Conservation (phyloP, 2,329 filamentous ascomycete genomes). For the Penicillium rolfsii region DNA sequence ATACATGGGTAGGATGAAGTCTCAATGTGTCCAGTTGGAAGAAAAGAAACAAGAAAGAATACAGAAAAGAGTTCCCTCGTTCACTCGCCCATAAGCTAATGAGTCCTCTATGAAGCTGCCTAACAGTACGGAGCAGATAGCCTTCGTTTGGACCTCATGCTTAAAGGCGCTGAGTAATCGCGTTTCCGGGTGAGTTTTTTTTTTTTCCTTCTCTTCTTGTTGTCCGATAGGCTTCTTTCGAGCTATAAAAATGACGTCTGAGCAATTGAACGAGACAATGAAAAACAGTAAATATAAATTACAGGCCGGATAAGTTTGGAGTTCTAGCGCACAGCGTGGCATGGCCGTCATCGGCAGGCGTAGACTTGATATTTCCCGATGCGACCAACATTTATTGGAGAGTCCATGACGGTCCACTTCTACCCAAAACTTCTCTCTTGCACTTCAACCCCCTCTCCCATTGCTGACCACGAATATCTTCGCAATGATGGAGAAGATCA, state of each 20-base stretch:
- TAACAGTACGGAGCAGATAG: too few species aligned
- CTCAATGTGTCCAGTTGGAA: too few species aligned
- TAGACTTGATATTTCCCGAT: constrained; percentile 27
- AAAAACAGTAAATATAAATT: not conserved
- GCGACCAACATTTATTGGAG: constrained; percentile 12
- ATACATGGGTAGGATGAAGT: not conserved
- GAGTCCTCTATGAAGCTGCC: not conserved
- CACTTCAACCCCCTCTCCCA: constrained; percentile 24
- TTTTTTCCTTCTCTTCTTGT: not conserved
- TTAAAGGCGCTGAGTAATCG: constrained; percentile 21
- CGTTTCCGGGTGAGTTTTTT: constrained; percentile 6
- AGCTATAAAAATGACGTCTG: not conserved
- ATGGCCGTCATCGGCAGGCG: constrained; percentile 25
- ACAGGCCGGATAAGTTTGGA: not conserved
- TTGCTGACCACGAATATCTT: constrained; percentile 19
- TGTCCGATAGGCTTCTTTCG: not conserved
- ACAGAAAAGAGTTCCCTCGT: too few species aligned
- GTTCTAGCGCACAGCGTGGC: constrained; percentile 8
- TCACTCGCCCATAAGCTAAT: not conserved
- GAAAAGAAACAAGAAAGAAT: not conserved
- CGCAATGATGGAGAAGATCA: constrained; percentile 84
- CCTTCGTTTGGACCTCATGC: too few species aligned
- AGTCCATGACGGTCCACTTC: constrained; percentile 30
- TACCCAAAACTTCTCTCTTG: constrained; percentile 24
- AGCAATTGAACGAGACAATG: not conserved